phyloP scores from a whole-genome alignment of 305 asterid species.

The Caryopteris hybrid region DNA sequence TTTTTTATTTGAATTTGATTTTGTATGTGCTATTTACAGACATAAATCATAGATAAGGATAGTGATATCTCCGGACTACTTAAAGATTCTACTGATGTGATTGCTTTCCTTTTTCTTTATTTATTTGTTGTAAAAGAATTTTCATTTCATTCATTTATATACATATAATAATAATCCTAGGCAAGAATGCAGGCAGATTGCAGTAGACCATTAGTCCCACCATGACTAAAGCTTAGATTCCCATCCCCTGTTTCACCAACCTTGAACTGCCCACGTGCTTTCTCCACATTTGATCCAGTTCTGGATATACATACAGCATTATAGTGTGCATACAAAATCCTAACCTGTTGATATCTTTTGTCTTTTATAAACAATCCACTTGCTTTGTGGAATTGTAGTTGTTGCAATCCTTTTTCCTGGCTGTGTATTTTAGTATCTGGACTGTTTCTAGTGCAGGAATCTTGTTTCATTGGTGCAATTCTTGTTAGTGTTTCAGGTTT shows the following conservation, averaged over 20 bases:
- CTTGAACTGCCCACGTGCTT: slow-evolving; percentile 42
- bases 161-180: neutral
- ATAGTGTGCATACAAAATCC: neutral
- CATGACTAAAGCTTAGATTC: slow-evolving; percentile 35
- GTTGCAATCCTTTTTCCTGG: neutral
- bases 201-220: slow-evolving; percentile 8
- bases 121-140: too few species aligned
- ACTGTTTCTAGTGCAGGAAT: slow-evolving; percentile 20
- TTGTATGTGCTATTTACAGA: neutral
- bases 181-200: neutral
- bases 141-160: neutral
- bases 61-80: slow-evolving; percentile 19
- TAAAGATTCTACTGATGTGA: slow-evolving; percentile 30
- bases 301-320: slow-evolving; percentile 15
- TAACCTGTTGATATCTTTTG: neutral
- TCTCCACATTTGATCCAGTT: slow-evolving; percentile 32
- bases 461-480: neutral
- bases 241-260: slow-evolving; percentile 41
- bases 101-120: neutral
- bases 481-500: slow-evolving; percentile 14
- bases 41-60: slow-evolving; percentile 14
- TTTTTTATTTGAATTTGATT: neutral
- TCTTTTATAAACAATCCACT: slow-evolving; percentile 1
- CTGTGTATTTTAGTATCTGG: slow-evolving; percentile 1
- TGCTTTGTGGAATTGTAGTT: slow-evolving; percentile 14